phyloP scores from a whole-genome alignment of 331 rosid species.

The Ulmus americana region DNA sequence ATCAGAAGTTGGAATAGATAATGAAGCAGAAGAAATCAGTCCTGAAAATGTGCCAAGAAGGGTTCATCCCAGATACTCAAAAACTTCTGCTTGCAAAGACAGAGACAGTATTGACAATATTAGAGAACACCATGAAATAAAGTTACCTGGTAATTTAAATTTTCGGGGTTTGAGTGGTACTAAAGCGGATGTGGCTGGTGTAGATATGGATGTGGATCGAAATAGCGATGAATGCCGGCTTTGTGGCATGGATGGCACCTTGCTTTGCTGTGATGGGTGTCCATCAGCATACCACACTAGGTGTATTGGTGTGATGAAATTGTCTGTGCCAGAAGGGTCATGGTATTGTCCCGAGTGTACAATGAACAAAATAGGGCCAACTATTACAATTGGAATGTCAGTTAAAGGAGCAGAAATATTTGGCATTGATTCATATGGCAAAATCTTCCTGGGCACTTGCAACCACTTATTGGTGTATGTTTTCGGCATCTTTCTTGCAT shows the following conservation, averaged over 20 bases:
- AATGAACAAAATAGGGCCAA: conserved; percentile 53
- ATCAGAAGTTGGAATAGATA: conserved; percentile 63
- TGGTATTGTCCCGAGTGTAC: conserved; percentile 98
- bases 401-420: conserved; percentile 81
- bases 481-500: conserved; percentile 32
- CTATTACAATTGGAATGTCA: conserved; percentile 52
- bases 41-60: conserved; percentile 56
- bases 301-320: conserved; percentile 87
- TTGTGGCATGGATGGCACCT: conserved; percentile 94
- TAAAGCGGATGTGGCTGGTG: conserved; percentile 35
- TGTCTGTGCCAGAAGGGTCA: conserved; percentile 74
- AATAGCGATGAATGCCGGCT: conserved; percentile 91
- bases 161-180: conserved; percentile 29
- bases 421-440: conserved; percentile 71
- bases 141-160: conserved; percentile 32
- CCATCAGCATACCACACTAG: conserved; percentile 95
- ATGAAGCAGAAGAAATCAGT: conserved; percentile 52
- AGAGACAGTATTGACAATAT: conserved; percentile 45
- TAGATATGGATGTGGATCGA: conserved; percentile 43
- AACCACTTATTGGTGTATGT: conserved; percentile 90
- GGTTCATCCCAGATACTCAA: conserved; percentile 61
- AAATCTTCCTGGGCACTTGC: conserved; percentile 79
- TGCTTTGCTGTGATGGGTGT: conserved; percentile 98
- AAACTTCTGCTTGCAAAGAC: conserved; percentile 59
- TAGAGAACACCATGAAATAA: conserved; percentile 31